Percentiles rank a stretch among this genome's conserved stretches.
phyloP scores from a whole-genome alignment of 768 basidiomycete genomes.

The Tricholoma bakamatsutake region DNA sequence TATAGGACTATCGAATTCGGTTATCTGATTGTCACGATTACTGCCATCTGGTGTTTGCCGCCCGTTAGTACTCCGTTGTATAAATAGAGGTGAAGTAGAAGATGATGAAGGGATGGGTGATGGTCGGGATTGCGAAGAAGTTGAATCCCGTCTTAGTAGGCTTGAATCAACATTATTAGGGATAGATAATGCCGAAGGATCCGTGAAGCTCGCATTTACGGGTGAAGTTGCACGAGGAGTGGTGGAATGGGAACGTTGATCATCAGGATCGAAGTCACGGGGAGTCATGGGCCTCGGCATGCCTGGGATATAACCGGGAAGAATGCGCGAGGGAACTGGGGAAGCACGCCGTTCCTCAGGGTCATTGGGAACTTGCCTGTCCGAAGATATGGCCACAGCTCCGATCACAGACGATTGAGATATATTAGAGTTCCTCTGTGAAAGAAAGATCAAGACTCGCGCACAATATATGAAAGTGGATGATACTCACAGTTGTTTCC shows the following conservation, averaged over 20 bases:
- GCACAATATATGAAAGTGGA: not conserved
- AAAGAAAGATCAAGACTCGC: constrained; percentile 2
- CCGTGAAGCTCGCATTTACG: constrained; percentile 29
- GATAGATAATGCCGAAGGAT: constrained; percentile 26
- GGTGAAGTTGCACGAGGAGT: constrained; percentile 80
- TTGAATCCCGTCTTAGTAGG: constrained; percentile 50
- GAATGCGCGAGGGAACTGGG: constrained; percentile 53
- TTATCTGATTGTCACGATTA: constrained; percentile 28
- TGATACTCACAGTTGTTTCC: constrained; percentile 25
- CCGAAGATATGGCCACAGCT: constrained; percentile 66
- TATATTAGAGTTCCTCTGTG: constrained; percentile 27
- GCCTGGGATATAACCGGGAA: constrained; percentile 85
- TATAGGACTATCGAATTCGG: constrained; percentile 39
- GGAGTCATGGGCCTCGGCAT: constrained; percentile 92
- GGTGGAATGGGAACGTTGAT: constrained; percentile 63
- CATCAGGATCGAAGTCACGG: constrained; percentile 69
- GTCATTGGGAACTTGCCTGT: constrained; percentile 44
- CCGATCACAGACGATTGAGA: constrained; percentile 42
- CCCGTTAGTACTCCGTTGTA: constrained; percentile 59
- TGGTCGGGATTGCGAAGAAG: constrained; percentile 42
- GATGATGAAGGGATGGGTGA: constrained; percentile 44
- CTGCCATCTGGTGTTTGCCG: constrained; percentile 57
- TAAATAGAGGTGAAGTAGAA: constrained; percentile 44
- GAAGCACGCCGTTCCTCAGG: constrained; percentile 50
- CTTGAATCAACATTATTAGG: constrained; percentile 31